A percentile compares a stretch with the other conserved stretches of the same genome.
Conservation (phyloP, 306 rosid genomes). For the Mimosa pudica region DNA sequence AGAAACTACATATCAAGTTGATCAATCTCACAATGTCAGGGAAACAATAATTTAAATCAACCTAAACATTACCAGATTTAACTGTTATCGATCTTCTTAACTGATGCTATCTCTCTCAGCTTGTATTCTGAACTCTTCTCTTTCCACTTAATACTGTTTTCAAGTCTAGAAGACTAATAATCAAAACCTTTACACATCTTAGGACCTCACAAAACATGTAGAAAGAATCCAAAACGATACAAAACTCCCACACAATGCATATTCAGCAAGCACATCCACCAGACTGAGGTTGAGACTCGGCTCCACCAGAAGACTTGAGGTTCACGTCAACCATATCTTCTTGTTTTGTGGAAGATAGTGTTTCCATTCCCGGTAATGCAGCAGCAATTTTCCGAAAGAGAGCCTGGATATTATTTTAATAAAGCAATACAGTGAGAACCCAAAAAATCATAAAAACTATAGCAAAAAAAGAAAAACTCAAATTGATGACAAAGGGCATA, state of each 20-base stretch:
- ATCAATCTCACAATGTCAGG: background rate
- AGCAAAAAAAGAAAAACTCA: background rate
- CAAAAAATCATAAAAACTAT: background rate
- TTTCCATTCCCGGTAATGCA: conserved; percentile 95
- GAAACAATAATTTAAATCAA: conserved; percentile 36
- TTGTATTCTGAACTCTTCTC: conserved; percentile 25
- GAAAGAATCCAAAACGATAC: conserved; percentile 34
- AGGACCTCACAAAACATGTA: conserved; percentile 35
- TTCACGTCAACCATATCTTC: conserved; percentile 95
- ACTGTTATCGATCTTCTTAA: conserved; percentile 16
- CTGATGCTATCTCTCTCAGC: conserved; percentile 30
- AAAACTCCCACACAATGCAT: conserved; percentile 38
- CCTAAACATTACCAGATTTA: conserved; percentile 4
- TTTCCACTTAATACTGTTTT: conserved; percentile 25
- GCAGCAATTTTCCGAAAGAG: conserved; percentile 90
- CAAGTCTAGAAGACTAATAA: conserved; percentile 41
- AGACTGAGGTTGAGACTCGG: conserved; percentile 57
- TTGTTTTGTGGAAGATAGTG: conserved; percentile 80
- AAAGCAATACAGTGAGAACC: conserved; percentile 26
- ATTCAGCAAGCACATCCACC: conserved; percentile 75
- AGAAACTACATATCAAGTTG: background rate
- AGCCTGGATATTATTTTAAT: conserved; percentile 53
- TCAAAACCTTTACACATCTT: conserved; percentile 47
- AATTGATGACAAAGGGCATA: conserved; percentile 2
- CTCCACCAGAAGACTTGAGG: conserved; percentile 62